Evolutionary conservation across 2,329 filamentous ascomycete genomes (phyloP).

Genomic region (Claviceps arundinis): DNA sequence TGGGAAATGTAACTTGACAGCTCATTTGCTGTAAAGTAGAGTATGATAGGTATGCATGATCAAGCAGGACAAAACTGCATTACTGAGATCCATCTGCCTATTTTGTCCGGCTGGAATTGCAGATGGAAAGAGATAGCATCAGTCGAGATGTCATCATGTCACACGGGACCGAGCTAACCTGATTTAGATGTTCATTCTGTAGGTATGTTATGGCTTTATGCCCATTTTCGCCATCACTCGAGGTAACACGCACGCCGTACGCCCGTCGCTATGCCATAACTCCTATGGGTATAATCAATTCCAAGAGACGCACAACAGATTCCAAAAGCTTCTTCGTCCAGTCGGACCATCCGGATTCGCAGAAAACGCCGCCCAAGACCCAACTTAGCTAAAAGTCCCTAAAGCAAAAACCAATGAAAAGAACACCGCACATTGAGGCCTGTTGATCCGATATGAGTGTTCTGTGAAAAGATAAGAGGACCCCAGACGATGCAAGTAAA

Average conservation of each 20-base stretch:
- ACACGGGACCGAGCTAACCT: too few relatives aligned
- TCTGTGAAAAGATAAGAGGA: too few relatives aligned
- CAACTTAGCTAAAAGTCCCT: background rate
- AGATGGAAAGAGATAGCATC: too few relatives aligned
- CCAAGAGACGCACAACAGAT: background rate
- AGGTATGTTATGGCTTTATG: background rate
- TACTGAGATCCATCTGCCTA: too few relatives aligned
- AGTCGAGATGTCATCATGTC: too few relatives aligned
- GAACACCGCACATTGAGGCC: background rate
- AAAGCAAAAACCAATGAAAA: background rate
- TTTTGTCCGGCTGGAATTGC: too few relatives aligned
- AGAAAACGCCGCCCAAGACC: background rate
- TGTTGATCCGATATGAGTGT: background rate
- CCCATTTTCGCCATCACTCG: background rate
- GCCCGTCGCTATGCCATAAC: background rate
- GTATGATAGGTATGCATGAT: too few relatives aligned
- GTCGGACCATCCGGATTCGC: background rate
- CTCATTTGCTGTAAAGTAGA: too few relatives aligned
- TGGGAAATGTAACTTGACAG: too few relatives aligned
- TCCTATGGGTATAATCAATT: background rate
- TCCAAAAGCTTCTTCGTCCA: background rate
- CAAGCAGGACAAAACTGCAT: too few relatives aligned
- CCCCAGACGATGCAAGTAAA: background rate
- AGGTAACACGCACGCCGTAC: background rate
- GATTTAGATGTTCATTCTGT: too few relatives aligned